Base-by-base conservation (phyloP, 2,329 filamentous ascomycete genomes). In the Mycosphaerella sp. region DNA sequence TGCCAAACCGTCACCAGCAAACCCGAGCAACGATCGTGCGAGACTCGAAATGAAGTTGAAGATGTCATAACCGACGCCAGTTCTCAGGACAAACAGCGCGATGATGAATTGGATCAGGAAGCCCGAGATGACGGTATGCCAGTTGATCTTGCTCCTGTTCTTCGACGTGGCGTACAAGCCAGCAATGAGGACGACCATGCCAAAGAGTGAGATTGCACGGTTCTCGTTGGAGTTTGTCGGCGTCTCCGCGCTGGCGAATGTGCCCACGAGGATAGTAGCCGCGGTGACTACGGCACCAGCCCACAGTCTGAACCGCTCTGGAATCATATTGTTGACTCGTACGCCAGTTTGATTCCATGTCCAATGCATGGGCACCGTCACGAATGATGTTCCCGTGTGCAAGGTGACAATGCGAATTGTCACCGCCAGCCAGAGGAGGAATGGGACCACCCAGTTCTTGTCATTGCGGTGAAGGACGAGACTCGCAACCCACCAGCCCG, bases 41-140 rank as follows among this genome's bases (percentile, higher is more conserved):
- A 92, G 80, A 50, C 76, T 77, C 3, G 89, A 90, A 64, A 95
- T 81, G 74, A 95, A 95, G 70, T 82, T 83, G 80, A 96, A 96
- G 68, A 95, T 95, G 72, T 95, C 87, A 73, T 72, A 95, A 55
- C 90, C 91, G 39, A 82, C 87, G 39, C 78, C 72, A 2, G 89
- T 93, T 45, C 89, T 82, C 62, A 95, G 77, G 45, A 95, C 91
- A 65, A 96, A 95, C 10, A 95, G 78, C 3, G 89, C 90, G 59
- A 95, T 80, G 67, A 96, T 78, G 73, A 91, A 96, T 71, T 96
- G 91, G 9, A 85, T 78, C 41, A 95, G 76, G 85, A 95, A 93
- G 56, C 91, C 91, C 38, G 87, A 87, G 57, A 95, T 88, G 62
- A 96, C 74, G 5, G 74, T 75, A 62, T 76, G 74, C 74, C 63